Base-by-base conservation (phyloP, 257 asterid species). In the Solanum chiquidenum region DNA sequence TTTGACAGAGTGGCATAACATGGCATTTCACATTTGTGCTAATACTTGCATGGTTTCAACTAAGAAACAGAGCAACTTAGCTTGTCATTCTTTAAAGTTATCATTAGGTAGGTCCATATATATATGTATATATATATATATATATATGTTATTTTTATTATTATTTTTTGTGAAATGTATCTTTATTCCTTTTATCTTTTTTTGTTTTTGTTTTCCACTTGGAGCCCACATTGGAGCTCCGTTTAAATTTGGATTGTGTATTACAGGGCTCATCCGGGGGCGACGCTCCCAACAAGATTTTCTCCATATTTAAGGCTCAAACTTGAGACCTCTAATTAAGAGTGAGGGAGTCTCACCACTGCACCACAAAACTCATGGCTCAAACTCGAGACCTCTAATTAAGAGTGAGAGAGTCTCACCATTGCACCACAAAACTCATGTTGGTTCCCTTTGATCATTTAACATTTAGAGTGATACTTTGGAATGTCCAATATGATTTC, bases 1-100 rank as follows among this genome's bases (percentile, higher is more conserved):
- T 75, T 91, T 52, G 86, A 91, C 93, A 92, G 88, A 68, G 88
- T 88, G 91, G 91, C 93, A 88, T 83, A 88, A 89, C 91, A 83
- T 91, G 94, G 89, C 77, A 33, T 77, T 76, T 68, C 58, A 77
- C 52, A 66, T 58, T 27, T 1, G 38, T 29, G 79, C 31, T 68
- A 38, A 85, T 25, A 83, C 86, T 73, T 52, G 72, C 23, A 68
- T 58, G 84, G 82, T 86, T 83, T 88, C 88, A 16, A 58, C 64
- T 69, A 83, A 49, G 21, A 84, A 27, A 37, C 80, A n/a, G 21
- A 68, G 21, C 31, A 66, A 38, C 66, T 85, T 85, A 37, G 66
- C 12, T 84, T 60, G 76, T 64, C 3, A 38, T 84, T 13, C 20
- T 8, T 69, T 69, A 69, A 68, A 29, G 29, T 10, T 83, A 49